Base-by-base conservation (phyloP, 345 rosid genomes). In the Clarkia xantiana region DNA sequence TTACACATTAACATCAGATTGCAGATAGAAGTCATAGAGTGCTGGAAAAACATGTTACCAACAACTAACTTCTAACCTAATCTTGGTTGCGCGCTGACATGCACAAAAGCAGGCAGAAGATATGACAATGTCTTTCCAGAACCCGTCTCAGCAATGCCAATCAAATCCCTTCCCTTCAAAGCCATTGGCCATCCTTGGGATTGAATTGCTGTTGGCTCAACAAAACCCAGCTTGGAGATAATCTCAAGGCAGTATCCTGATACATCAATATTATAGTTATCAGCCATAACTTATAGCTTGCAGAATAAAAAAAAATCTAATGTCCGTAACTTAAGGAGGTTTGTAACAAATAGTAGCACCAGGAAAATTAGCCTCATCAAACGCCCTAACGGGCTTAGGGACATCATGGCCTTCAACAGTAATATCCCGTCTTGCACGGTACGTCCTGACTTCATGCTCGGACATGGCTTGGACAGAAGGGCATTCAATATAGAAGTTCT, bases 121-220 rank as follows among this genome's bases (percentile, higher is more conserved):
- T 86, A 91, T 10, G 98, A 91, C 78, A 86, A 61, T 11, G 98
- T 90, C 78, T 90, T 90, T 36, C 98, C 98, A 58, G 98, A 90
- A 52, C 96, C 98, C 19, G 96, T 86, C 80, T 86, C 98, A 6
- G 96, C 96, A 60, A 91, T 91, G 19, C 96, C 98, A 52, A 91
- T 66, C 48, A 91, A 56, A 72, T 86, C 96, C 58, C 89, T 84
- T 62, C 94, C 93, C 79, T 86, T 86, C 34, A 91, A 68, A 34
- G 96, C 98, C 98, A 91, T 84, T 0, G 98, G 96, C 96, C 94
- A 86, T 9, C 94, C 96, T 65, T 84, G 94, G 55, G 96, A 69
- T 66, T 91, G 98, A 62, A 91, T 91, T 0, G 98, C 77, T 1
- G 96, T 86, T 16, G 98, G 98, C 78, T 91, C 95, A 44, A 68